These are phyloP conservation scores for Trypanosoma cruzi DNA, from an alignment of 208 protist genomes.

Conservation along the genomic window DNA sequence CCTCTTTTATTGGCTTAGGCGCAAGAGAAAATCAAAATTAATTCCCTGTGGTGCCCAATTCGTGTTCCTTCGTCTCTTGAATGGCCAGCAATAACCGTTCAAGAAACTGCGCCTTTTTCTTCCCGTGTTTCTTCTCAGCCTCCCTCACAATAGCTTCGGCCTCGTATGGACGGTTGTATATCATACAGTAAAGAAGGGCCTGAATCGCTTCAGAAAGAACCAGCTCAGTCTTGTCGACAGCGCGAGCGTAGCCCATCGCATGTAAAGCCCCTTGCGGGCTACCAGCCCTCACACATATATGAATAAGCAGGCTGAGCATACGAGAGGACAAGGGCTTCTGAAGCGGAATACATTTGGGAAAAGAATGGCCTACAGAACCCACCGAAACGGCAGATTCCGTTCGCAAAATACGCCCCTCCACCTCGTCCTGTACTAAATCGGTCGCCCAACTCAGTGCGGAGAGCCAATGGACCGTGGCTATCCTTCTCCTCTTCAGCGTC, in stretches of 20 bases:
- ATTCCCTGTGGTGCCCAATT: slow-evolving; percentile 9
- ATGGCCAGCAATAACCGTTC: slow-evolving; percentile 45
- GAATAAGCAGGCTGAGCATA: slow-evolving; percentile 71
- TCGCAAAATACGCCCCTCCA: slow-evolving; percentile 46
- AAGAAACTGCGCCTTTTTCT: slow-evolving; percentile 42
- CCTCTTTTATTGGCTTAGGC: background rate
- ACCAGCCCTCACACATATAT: slow-evolving; percentile 78
- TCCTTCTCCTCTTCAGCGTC: background rate
- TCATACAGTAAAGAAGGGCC: slow-evolving; percentile 76
- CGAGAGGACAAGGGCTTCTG: slow-evolving; percentile 39
- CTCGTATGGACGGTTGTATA: slow-evolving; percentile 71
- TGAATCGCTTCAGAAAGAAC: slow-evolving; percentile 55
- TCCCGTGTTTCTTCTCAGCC: slow-evolving; percentile 40
- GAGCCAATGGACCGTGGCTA: slow-evolving; percentile 64
- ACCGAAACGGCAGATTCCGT: slow-evolving; percentile 63
- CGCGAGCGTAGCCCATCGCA: slow-evolving; percentile 65
- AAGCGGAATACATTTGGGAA: slow-evolving; percentile 6
- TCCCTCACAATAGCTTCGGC: slow-evolving; percentile 71
- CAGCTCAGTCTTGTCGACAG: slow-evolving; percentile 69
- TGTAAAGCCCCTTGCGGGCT: slow-evolving; percentile 69
- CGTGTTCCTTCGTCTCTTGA: slow-evolving; percentile 26
- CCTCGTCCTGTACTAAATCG: slow-evolving; percentile 41
- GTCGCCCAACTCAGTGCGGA: slow-evolving; percentile 79
- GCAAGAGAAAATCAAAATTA: slow-evolving; percentile 2
- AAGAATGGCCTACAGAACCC: slow-evolving; percentile 36